Percentiles rank a stretch among this genome's conserved stretches.
These are phyloP conservation scores for Cystobasidium ongulense DNA, from an alignment of 768 basidiomycete species.

Conservation along the genomic window DNA sequence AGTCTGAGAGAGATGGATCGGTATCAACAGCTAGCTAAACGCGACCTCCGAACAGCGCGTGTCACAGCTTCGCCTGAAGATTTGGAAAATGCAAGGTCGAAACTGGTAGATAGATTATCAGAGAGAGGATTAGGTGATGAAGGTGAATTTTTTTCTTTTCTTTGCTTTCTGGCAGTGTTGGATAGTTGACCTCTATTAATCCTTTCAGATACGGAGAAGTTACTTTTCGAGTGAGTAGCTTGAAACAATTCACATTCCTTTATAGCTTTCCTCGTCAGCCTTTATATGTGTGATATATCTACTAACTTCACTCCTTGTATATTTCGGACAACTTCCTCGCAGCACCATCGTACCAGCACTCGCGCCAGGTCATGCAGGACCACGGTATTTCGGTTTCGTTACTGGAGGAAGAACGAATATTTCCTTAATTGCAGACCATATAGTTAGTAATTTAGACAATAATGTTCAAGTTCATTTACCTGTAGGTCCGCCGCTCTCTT, in stretches of 20 bases:
- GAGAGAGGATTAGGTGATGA: background rate
- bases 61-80: background rate
- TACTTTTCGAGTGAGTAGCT: conserved; percentile 21
- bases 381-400: conserved; percentile 41
- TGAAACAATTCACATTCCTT: too few relatives aligned
- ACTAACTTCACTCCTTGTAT: too few relatives aligned
- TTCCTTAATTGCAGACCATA: conserved; percentile 47
- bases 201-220: background rate
- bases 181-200: background rate
- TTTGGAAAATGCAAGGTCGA: background rate
- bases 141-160: background rate
- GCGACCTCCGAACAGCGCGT: background rate
- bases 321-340: background rate
- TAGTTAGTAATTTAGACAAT: conserved; percentile 45
- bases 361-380: conserved; percentile 47
- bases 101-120: background rate
- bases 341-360: conserved; percentile 44
- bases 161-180: background rate
- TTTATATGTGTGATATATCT: too few relatives aligned
- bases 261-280: too few relatives aligned
- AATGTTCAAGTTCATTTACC: conserved; percentile 46
- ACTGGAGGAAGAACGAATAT: conserved; percentile 43
- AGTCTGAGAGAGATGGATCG: background rate
- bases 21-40: background rate
- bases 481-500: conserved; percentile 27